Evolutionary conservation across 2,329 filamentous ascomycete species (phyloP).

Genomic region (Raffaelea ambrosiae): DNA sequence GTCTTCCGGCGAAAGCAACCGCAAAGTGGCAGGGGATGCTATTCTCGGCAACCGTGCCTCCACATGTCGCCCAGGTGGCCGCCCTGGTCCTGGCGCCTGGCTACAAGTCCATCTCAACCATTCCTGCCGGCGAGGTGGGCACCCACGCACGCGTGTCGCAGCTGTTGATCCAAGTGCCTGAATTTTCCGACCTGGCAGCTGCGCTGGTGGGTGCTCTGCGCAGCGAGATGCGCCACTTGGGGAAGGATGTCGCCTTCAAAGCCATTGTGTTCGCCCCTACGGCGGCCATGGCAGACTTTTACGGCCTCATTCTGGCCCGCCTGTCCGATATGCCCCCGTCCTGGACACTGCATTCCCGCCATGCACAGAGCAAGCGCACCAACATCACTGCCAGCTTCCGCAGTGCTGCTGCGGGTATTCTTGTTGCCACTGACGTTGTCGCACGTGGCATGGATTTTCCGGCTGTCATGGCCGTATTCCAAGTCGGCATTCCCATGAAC

Average conservation of each 20-base stretch:
- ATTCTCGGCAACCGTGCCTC: slow-evolving; percentile 77
- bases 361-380: slow-evolving; percentile 40
- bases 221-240: neutral
- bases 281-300: slow-evolving; percentile 42
- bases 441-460: slow-evolving; percentile 68
- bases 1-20: slow-evolving; percentile 53
- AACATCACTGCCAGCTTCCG: slow-evolving; percentile 58
- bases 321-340: slow-evolving; percentile 32
- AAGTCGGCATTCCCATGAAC: slow-evolving; percentile 50
- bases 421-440: slow-evolving; percentile 63
- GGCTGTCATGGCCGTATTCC: slow-evolving; percentile 58
- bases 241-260: slow-evolving; percentile 50
- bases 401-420: slow-evolving; percentile 34
- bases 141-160: slow-evolving; percentile 74
- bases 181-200: slow-evolving; percentile 58
- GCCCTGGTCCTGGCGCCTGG: slow-evolving; percentile 56
- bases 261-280: slow-evolving; percentile 73
- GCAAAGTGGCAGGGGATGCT: slow-evolving; percentile 65
- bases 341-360: slow-evolving; percentile 40
- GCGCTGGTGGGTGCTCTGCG: slow-evolving; percentile 50
- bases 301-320: slow-evolving; percentile 33
- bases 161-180: slow-evolving; percentile 57
- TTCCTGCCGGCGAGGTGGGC: slow-evolving; percentile 63
- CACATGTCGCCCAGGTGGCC: slow-evolving; percentile 70
- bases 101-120: slow-evolving; percentile 77